A percentile compares a stretch with the other conserved stretches of the same genome.
Evolutionary conservation across 805 yeast species (phyloP).

Genomic region (Candida krabiensis): DNA sequence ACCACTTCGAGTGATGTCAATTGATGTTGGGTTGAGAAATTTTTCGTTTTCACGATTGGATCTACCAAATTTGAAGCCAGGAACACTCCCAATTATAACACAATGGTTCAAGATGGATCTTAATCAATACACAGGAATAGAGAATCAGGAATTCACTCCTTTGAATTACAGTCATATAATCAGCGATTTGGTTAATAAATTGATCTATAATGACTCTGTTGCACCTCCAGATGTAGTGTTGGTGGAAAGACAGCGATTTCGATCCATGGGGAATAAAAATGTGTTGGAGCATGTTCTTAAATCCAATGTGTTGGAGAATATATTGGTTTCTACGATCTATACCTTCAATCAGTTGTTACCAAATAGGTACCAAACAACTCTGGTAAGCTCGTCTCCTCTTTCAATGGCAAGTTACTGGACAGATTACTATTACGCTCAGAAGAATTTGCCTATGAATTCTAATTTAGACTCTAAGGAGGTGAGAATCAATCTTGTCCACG

Average conservation of each 20-base stretch:
- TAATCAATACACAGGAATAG: slow-evolving; percentile 18
- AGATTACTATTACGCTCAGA: slow-evolving; percentile 2
- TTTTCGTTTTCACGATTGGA: slow-evolving; percentile 31
- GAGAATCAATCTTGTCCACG: slow-evolving; percentile 26
- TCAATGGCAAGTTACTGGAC: slow-evolving; percentile 35
- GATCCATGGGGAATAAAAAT: slow-evolving; percentile 45
- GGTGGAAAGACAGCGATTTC: slow-evolving; percentile 56
- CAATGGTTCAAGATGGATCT: slow-evolving; percentile 37
- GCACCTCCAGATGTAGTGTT: slow-evolving; percentile 41
- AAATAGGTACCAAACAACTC: slow-evolving; percentile 5
- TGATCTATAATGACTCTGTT: slow-evolving; percentile 12
- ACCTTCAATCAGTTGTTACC: slow-evolving; percentile 14
- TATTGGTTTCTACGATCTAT: slow-evolving; percentile 34
- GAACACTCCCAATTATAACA: slow-evolving; percentile 15
- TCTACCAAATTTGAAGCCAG: background rate
- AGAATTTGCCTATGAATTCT: background rate
- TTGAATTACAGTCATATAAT: slow-evolving; percentile 26
- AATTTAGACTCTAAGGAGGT: slow-evolving; percentile 22
- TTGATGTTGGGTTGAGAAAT: slow-evolving; percentile 37
- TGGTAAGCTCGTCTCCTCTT: slow-evolving; percentile 27
- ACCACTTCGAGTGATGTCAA: slow-evolving; percentile 25
- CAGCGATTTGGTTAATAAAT: slow-evolving; percentile 16
- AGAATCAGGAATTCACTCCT: slow-evolving; percentile 27
- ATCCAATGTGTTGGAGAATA: slow-evolving; percentile 54
- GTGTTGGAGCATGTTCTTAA: slow-evolving; percentile 53